Base-by-base conservation (phyloP, 2,329 filamentous ascomycete genomes). In the Aspergillus versicolor region DNA sequence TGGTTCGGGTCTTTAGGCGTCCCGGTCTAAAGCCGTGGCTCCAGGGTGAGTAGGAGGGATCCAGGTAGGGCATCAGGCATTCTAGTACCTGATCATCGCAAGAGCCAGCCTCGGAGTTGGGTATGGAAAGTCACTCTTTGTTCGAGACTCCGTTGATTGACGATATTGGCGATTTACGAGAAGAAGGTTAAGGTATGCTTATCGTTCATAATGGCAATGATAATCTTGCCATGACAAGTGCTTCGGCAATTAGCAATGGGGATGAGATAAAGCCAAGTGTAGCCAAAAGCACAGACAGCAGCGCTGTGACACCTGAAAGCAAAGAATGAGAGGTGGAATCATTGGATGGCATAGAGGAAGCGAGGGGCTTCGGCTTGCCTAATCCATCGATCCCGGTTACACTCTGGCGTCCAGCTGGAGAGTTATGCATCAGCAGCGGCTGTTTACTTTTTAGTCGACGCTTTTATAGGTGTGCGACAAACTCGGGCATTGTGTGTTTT, bases 311-410 rank as follows among this genome's bases (percentile, higher is more conserved):
- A 32, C 21, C 32, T n/a, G 43, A 46, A 21, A 32, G 17, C n/a
- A 30, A 24, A 46, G 5, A 15, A 47, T 37, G 34, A 37, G 34
- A 37, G 34, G 13, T 7, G 6, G 6, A 37, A 21, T 21, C 21
- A 21, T 21, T 21, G 21, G 21, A 21, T 12, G 12, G 38, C 48
- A 42, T 15, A 24, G 21, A 22, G 34, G 4, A 9, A 27, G 34
- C 15, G 15, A 40, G 40, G 22, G 24, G n/a, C 51, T 49, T 55
- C 61, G 61, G 60, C 47, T 63, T 62, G 55, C 61, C 61, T 51
- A 22, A 62, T 63, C 43, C 57, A 62, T 62, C 55, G 6, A 56
- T 57, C 34, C 61, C 55, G 57, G 22, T 27, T 15, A 30, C 21
- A 37, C 24, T 13, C 24, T 49, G 5, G 9, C 7, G 17, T 34